Evolutionary conservation across 805 yeast genomes (phyloP), one percentile per base, ranked within the genome.

Genomic region (Jamesozyma rosinii): DNA sequence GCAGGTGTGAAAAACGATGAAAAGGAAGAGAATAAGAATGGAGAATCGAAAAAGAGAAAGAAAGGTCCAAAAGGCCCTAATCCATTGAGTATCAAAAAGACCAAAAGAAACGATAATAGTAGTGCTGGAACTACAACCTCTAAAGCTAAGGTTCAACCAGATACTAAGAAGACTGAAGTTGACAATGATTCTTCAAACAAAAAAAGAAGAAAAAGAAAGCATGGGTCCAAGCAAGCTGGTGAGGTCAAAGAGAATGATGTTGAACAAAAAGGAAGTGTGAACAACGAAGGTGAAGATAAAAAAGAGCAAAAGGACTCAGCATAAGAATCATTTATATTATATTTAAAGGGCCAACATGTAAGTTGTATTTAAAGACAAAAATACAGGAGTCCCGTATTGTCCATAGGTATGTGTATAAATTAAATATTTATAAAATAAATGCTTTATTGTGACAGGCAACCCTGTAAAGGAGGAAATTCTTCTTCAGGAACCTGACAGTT

Each of bases 11-110:
- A 60, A 13, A 54, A 49, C 29, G 29, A 24, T 24, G 60, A 40
- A 42, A 54, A 37, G 19, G 56, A 42, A 1, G 52, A 45, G 11
- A 55, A 17, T 44, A 24, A 54, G 38, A 42, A 70, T 71, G n/a
- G 40, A 69, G 54, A 84, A 34, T 48, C 49, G 3, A 71, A 75
- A 59, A 80, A 77, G 63, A 72, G 76, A 47, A 77, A 42, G 21
- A 47, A 70, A 53, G 88, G 89, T 3, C 82, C 87, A 10, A 83
- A 79, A 52, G 89, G 75, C 26, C 95, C 96, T 5, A 90, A 90
- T 59, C 97, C 97, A 1, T 67, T 90, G 53, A 88, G 97, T 66
- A 69, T 87, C 41, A 88, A 86, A 67, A 87, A 82, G 70, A 82
- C 79, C 67, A 76, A 75, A 61, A 50, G 49, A 11, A 43, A 51